Conservation (phyloP, 2,329 filamentous ascomycete species). For the Zasmidium citrigriseum region DNA sequence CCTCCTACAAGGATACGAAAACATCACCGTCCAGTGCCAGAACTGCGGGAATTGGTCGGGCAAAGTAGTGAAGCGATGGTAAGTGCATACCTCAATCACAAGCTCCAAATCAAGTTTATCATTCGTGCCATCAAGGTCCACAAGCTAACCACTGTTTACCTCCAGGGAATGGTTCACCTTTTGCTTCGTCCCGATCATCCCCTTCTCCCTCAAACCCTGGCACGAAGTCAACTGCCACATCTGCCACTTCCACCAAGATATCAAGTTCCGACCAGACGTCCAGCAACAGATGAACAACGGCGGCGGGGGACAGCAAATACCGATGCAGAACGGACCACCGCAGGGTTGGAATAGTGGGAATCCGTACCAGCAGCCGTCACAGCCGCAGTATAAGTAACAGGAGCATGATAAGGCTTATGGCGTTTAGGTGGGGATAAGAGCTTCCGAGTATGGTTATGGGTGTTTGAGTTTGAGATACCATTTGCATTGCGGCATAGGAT, state of each 20-base stretch:
- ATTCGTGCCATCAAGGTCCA: constrained; percentile 13
- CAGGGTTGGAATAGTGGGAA: constrained; percentile 29
- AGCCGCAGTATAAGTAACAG: constrained; percentile 14
- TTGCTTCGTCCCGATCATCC: constrained; percentile 61
- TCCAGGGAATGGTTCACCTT: constrained; percentile 67
- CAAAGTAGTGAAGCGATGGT: constrained; percentile 49
- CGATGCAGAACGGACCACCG: constrained; percentile 33
- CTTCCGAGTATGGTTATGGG: background rate
- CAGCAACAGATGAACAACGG: constrained; percentile 37
- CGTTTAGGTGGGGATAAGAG: background rate
- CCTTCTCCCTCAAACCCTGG: constrained; percentile 60
- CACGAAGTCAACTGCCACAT: constrained; percentile 70
- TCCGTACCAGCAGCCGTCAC: constrained; percentile 14
- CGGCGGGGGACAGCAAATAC: constrained; percentile 31
- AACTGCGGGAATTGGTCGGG: constrained; percentile 54
- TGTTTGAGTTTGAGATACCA: background rate
- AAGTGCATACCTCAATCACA: constrained; percentile 11
- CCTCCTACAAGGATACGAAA: constrained; percentile 48
- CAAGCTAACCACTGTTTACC: background rate
- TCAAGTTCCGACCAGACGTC: constrained; percentile 45
- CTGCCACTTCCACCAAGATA: constrained; percentile 71
- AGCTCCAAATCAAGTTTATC: constrained; percentile 1
- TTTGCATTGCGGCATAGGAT: background rate
- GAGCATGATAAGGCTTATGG: background rate
- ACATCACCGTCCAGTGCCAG: constrained; percentile 53